phyloP scores from a whole-genome alignment of 305 asterid genomes.

The Caryopteris hybrid region DNA sequence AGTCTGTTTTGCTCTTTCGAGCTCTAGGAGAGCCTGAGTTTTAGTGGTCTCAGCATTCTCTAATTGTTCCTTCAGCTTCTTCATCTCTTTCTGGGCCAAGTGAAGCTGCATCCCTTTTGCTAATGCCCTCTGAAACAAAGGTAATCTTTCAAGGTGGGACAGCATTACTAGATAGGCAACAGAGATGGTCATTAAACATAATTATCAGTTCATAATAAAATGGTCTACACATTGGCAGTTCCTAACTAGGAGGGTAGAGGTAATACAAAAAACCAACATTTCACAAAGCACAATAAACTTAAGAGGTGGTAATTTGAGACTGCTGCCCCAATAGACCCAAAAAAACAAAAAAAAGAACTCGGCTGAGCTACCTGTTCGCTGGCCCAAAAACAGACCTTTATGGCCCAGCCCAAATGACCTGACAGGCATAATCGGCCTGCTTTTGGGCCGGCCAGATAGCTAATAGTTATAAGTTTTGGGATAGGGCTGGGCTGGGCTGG shows the following conservation, averaged over 20 bases:
- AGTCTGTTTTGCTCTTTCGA: constrained; percentile 52
- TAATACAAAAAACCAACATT: not conserved
- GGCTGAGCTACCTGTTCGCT: too few relatives aligned
- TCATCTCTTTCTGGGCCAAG: constrained; percentile 62
- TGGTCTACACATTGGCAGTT: not conserved
- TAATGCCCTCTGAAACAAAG: constrained; percentile 48
- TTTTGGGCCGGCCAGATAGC: too few relatives aligned
- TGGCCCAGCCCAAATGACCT: too few relatives aligned
- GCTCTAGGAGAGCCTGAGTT: constrained; percentile 64
- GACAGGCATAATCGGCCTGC: too few relatives aligned
- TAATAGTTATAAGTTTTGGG: too few relatives aligned
- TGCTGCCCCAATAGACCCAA: too few relatives aligned
- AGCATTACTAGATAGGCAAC: not conserved
- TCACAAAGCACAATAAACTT: too few relatives aligned
- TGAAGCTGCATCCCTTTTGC: constrained; percentile 84
- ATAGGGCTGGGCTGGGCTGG: too few relatives aligned
- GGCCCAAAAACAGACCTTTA: too few relatives aligned
- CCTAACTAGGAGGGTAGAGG: not conserved
- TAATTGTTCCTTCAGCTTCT: constrained; percentile 62
- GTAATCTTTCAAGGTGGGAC: not conserved
- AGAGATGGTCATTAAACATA: not conserved
- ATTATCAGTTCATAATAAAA: not conserved
- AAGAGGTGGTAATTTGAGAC: too few relatives aligned
- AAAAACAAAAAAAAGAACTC: too few relatives aligned
- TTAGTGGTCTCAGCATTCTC: constrained; percentile 66